phyloP scores from a whole-genome alignment of 495 filamentous ascomycete genomes.

The Talaromyces stipitatus region DNA sequence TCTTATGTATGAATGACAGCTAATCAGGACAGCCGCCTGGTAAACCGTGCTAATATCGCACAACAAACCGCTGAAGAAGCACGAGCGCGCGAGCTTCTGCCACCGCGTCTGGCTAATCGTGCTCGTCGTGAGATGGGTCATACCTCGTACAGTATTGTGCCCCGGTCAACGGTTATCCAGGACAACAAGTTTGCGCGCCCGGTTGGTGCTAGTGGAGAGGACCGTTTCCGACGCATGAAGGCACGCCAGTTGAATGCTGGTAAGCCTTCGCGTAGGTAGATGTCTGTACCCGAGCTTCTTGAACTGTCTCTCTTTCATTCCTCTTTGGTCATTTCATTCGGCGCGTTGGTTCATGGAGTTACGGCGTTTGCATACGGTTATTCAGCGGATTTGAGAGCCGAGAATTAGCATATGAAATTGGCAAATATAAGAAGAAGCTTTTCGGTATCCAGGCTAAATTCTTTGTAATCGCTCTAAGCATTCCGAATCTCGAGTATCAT shows the following conservation, averaged over 20 bases:
- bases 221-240: conserved; percentile 77
- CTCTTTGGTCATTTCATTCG: no score
- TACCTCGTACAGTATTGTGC: conserved; percentile 75
- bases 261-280: conserved; percentile 36
- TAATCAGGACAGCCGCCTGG: conserved; percentile 16
- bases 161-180: conserved; percentile 48
- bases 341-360: no score
- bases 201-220: conserved; percentile 65
- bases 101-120: conserved; percentile 59
- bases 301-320: not conserved
- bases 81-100: conserved; percentile 62
- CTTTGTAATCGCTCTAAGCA: no score
- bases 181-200: conserved; percentile 50
- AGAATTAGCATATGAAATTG: no score
- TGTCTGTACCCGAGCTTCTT: no score
- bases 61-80: conserved; percentile 53
- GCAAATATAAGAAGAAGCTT: no score
- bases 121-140: conserved; percentile 63
- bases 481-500: no score
- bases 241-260: conserved; percentile 53
- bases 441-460: no score
- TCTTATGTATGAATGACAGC: conserved; percentile 7
- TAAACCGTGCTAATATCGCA: conserved; percentile 34
- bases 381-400: no score
- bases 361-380: no score